Evolutionary conservation across 2,329 filamentous ascomycete genomes (phyloP), one percentile per base, ranked within the genome.

Genomic region (Claviceps africana): DNA sequence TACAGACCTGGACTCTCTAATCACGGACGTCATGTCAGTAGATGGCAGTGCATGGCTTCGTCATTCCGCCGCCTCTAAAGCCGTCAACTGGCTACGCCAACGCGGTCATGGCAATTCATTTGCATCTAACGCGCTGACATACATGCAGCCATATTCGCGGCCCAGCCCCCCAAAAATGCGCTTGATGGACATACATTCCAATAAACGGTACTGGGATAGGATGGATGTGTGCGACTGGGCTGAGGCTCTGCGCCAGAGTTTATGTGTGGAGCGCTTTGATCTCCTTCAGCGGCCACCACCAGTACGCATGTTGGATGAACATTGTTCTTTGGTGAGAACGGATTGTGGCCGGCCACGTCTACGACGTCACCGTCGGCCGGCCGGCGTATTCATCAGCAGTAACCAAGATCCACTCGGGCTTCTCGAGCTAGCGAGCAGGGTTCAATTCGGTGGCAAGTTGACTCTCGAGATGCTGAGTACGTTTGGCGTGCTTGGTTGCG

Each of bases 31-130:
- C 0, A 90, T 97, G 59, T 83, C 88, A 46, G 76, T 78, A 4
- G 83, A 91, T 46, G 89, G 86, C 37, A 78, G 89, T 39, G 77
- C 86, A 3, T 90, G 87, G 75, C 75, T 97, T 50, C 82, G 91
- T 30, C 85, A 97, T 65, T 78, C 83, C 1, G 83, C 88, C 2
- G 88, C 88, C 1, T 83, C 84, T 63, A 96, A 95, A 64, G 84
- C 88, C 56, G 67, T 94, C 13, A 72, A 79, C 49, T 93, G 86
- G 84, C 77, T 82, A 51, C 72, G 70, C 15, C 57, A 59, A 47
- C 33, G 48, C 21, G 55, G 57, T 1, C 53, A 57, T 17, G 55
- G 54, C 10, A 51, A 51, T 11, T 47, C 50, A 19, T 49, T 47
- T 11, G 53, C 50, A 17, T 55, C 57, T 21, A 53, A 15, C 17